Base-by-base conservation (phyloP, 805 yeast genomes). In the Candida michaelii region DNA sequence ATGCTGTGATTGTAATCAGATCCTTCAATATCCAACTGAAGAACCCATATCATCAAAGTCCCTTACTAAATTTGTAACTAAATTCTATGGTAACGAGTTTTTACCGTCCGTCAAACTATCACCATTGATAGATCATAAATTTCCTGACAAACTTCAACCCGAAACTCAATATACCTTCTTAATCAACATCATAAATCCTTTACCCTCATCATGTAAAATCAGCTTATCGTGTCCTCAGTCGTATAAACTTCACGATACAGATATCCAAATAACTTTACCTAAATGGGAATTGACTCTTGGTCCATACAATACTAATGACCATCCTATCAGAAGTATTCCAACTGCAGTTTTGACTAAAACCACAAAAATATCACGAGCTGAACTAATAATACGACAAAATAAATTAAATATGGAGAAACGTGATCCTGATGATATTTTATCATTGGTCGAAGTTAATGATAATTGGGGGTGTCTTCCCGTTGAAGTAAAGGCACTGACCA, bases 381-480 rank as follows among this genome's bases (percentile, higher is more conserved):
- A 69, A 43, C 38, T 56, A 19, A 47, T 61, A 18, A 45, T 59
- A 35, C 43, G 73, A 27, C 21, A 43, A 12, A 44, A 54, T 5
- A 48, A 42, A 40, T 30, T 43, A 12, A 42, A 27, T 27, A 23
- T 42, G 3, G 27, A 47, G 24, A 44, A 39, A 23, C 24, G 24
- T 12, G 50, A 50, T 13, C 39, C 42, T 11, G 55, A 51, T 16
- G 40, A 47, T 12, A 47, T 55, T 45, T 53, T 50, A 18, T 29
- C 52, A 3, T 49, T 54, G 31, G 50, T 52, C 2, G 65, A 58
- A 7, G 19, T 44, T 10, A 63, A 65, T 3, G 47, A 51, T 19
- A 66, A 67, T 45, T 69, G 74, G 74, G 57, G 47, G 27, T 61
- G 58, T 44, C 39, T 66, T 4, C 73, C 73, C 3, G 45, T 69